Evolutionary conservation across 768 basidiomycete species (phyloP).

Genomic region (Melanogaster broomeanus): DNA sequence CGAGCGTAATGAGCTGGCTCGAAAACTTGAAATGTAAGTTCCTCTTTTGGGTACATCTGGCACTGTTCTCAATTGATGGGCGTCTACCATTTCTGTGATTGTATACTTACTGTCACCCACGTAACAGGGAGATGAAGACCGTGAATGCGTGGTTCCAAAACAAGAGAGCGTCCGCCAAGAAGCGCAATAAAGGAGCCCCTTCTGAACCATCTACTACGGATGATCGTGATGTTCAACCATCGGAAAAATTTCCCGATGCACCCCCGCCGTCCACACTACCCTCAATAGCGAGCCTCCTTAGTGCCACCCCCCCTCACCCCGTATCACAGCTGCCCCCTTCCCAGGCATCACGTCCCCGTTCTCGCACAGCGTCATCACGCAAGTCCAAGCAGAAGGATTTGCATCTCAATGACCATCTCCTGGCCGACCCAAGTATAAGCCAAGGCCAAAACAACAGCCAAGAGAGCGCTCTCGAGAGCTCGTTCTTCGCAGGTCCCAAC

Average conservation of each 20-base stretch:
- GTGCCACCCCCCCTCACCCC: slow-evolving; percentile 31
- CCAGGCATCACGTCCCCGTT: slow-evolving; percentile 24
- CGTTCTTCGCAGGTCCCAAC: slow-evolving; percentile 35
- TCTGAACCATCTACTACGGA: slow-evolving; percentile 34
- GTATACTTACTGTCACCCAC: slow-evolving; percentile 9
- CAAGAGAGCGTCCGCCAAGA: slow-evolving; percentile 82
- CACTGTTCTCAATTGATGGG: slow-evolving; percentile 18
- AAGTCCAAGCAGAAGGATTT: slow-evolving; percentile 34
- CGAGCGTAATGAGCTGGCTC: slow-evolving; percentile 65
- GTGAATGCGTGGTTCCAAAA: slow-evolving; percentile 90
- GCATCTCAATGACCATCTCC: slow-evolving; percentile 28
- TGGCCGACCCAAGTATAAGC: slow-evolving; percentile 17
- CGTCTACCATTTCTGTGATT: slow-evolving; percentile 6
- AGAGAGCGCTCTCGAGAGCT: slow-evolving; percentile 26
- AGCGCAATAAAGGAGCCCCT: slow-evolving; percentile 50
- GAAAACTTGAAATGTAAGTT: slow-evolving; percentile 75
- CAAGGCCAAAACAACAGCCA: slow-evolving; percentile 9
- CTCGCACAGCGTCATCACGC: slow-evolving; percentile 26
- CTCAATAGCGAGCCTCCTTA: slow-evolving; percentile 43
- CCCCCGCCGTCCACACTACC: slow-evolving; percentile 31
- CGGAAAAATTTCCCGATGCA: slow-evolving; percentile 28
- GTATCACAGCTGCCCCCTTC: slow-evolving; percentile 19
- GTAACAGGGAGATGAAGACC: slow-evolving; percentile 75
- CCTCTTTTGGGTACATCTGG: slow-evolving; percentile 26
- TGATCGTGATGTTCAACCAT: slow-evolving; percentile 10